These are phyloP conservation scores for Cyclotella atomus DNA, from an alignment of 108 stramenopile genomes.

Conservation along the genomic window DNA sequence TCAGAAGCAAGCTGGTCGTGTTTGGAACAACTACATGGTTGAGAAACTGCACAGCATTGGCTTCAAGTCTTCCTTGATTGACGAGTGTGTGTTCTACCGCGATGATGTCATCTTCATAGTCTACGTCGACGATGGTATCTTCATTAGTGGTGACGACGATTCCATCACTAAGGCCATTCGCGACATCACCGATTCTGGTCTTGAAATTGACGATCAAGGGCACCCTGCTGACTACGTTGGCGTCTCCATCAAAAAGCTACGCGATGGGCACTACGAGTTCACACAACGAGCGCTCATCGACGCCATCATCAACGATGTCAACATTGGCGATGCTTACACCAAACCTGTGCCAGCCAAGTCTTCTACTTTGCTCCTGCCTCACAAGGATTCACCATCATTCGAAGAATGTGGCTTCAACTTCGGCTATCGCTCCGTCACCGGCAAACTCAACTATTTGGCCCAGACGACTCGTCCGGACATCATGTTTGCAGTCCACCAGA, in stretches of 20 bases:
- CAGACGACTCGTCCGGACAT: constrained; percentile 45
- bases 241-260: not conserved
- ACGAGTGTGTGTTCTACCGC: not conserved
- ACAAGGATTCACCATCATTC: not conserved
- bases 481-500: constrained; percentile 44
- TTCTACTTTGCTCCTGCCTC: not conserved
- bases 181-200: not conserved
- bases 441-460: constrained; percentile 53
- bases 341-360: constrained; percentile 3
- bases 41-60: not conserved
- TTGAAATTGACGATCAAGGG: not conserved
- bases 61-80: not conserved
- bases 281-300: not conserved
- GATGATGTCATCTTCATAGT: not conserved
- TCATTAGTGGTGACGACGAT: not conserved
- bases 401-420: not conserved
- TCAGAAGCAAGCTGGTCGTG: not conserved
- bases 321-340: not conserved
- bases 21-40: constrained; percentile 1
- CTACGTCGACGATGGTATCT: not conserved
- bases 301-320: not conserved
- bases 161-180: not conserved
- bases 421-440: constrained; percentile 44
- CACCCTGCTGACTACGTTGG: not conserved
- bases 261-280: not conserved